phyloP scores from a whole-genome alignment of 257 asterid genomes.

The Ilex aquifolium region DNA sequence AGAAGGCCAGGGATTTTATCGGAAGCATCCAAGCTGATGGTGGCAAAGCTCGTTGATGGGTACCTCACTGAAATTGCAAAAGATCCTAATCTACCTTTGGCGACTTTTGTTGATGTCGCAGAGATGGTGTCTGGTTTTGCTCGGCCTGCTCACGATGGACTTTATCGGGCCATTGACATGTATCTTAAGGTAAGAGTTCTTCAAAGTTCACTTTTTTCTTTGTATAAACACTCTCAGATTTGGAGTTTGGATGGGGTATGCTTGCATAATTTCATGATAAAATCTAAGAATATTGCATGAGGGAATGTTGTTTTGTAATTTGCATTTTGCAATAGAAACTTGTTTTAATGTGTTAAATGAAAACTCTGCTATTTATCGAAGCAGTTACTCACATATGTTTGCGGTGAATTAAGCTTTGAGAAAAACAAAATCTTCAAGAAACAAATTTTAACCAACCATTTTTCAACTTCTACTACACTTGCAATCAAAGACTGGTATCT shows the following conservation, averaged over 20 bases:
- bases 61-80: slow-evolving; percentile 85
- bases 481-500: not conserved
- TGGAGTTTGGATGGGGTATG: not conserved
- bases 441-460: no score
- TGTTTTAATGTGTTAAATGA: not conserved
- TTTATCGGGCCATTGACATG: slow-evolving; percentile 77
- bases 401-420: not conserved
- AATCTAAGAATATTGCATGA: not conserved
- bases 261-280: not conserved
- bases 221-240: no score
- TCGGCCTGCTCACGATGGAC: slow-evolving; percentile 81
- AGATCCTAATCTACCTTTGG: slow-evolving; percentile 65
- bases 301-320: no score
- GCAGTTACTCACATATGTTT: not conserved
- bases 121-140: slow-evolving; percentile 66
- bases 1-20: slow-evolving; percentile 72
- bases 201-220: not conserved
- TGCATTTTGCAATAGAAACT: no score
- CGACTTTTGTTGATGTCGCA: slow-evolving; percentile 53
- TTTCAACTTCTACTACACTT: not conserved
- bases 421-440: no score
- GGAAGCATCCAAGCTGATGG: slow-evolving; percentile 97
- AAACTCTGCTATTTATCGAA: not conserved
- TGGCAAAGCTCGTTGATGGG: slow-evolving; percentile 76
- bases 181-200: slow-evolving; percentile 63